Conservation (phyloP, 83 land plant species). For the Thuja plicata region DNA sequence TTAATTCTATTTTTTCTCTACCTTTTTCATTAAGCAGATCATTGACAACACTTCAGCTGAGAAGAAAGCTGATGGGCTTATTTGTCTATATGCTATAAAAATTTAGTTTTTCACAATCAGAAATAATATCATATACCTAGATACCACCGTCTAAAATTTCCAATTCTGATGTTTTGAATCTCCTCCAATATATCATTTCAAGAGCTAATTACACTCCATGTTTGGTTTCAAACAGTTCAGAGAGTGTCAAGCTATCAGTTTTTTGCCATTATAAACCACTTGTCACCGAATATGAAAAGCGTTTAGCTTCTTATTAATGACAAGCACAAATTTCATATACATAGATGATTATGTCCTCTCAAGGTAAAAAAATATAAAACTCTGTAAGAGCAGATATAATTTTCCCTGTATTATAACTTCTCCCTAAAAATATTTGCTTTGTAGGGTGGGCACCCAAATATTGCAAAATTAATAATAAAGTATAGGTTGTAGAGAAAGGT, state of each 20-base stretch:
- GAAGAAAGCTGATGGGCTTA: slow-evolving; percentile 40
- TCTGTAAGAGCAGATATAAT: neutral
- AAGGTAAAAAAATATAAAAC: neutral
- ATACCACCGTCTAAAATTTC: too few species aligned
- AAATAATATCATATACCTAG: too few species aligned
- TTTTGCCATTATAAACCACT: neutral
- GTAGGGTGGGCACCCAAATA: neutral
- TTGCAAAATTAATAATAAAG: neutral
- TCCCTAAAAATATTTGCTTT: neutral
- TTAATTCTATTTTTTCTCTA: neutral
- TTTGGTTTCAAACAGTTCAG: neutral
- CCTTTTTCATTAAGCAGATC: slow-evolving; percentile 33
- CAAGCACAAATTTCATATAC: neutral
- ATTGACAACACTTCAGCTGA: slow-evolving; percentile 48
- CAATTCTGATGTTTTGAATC: too few species aligned
- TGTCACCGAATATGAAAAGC: neutral
- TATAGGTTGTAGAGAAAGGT: neutral
- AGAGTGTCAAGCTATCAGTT: neutral
- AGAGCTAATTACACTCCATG: neutral
- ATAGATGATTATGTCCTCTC: neutral
- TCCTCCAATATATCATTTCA: too few species aligned
- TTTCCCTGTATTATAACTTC: neutral
- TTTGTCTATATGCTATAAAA: neutral
- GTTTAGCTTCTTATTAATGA: neutral
- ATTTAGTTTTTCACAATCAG: neutral